Conservation (phyloP, 148 eudicot species). For the Selenicereus undatus region DNA sequence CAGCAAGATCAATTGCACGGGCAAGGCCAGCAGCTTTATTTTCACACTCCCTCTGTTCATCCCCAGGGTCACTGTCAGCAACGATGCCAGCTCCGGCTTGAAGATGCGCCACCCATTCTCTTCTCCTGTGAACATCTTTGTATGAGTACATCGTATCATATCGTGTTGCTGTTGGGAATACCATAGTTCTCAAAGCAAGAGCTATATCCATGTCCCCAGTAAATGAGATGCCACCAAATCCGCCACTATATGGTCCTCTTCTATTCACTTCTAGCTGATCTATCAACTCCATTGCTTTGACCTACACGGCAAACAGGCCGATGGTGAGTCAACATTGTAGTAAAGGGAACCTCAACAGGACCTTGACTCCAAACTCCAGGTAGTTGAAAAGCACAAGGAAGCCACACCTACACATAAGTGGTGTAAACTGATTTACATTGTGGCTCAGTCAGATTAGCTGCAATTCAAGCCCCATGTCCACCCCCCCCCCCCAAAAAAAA, state of each 20-base stretch:
- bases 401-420: not conserved
- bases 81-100: constrained; percentile 82
- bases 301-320: constrained; percentile 30
- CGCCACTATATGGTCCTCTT: constrained; percentile 84
- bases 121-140: constrained; percentile 42
- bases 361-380: not conserved
- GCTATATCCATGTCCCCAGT: constrained; percentile 82
- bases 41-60: constrained; percentile 76
- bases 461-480: not conserved
- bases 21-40: constrained; percentile 74
- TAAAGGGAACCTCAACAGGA: not conserved
- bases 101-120: constrained; percentile 76
- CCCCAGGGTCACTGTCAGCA: constrained; percentile 69
- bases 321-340: not conserved
- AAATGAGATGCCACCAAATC: constrained; percentile 80
- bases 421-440: not conserved
- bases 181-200: constrained; percentile 67
- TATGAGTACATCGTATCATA: constrained; percentile 71
- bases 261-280: constrained; percentile 65
- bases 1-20: constrained; percentile 78
- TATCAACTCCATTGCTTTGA: constrained; percentile 80
- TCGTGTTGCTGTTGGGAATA: constrained; percentile 59
- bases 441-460: not conserved
- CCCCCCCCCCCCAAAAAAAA: not conserved
- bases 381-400: not conserved